Percentiles rank a stretch among this genome's conserved stretches.
phyloP scores from a whole-genome alignment of 2,329 filamentous ascomycete species.

The Sordariomycetes sp. region DNA sequence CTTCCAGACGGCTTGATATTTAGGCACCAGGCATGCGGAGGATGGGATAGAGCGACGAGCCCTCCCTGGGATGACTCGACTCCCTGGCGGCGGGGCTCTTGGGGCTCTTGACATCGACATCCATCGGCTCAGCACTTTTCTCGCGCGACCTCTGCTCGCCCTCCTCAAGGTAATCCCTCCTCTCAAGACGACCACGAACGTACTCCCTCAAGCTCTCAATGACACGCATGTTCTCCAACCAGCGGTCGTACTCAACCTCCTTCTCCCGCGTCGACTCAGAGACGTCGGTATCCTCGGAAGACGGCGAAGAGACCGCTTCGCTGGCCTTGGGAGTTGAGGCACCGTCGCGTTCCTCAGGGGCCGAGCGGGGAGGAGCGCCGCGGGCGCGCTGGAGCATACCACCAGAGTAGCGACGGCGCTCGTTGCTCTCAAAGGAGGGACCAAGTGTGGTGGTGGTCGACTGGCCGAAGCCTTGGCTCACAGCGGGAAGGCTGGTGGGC shows the following conservation, averaged over 20 bases:
- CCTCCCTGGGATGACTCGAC: constrained; percentile 14
- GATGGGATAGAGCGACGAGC: constrained; percentile 28
- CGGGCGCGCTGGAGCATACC: constrained; percentile 56
- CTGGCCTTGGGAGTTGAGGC: constrained; percentile 32
- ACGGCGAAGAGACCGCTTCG: constrained; percentile 43
- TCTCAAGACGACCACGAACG: constrained; percentile 46
- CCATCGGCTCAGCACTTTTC: constrained; percentile 22
- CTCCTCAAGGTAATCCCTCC: constrained; percentile 40
- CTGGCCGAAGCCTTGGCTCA: constrained; percentile 61
- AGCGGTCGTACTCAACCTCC: constrained; percentile 54
- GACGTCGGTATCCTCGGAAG: constrained; percentile 43
- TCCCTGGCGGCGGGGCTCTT: constrained; percentile 11
- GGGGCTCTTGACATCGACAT: constrained; percentile 23
- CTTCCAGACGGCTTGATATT: too few relatives aligned
- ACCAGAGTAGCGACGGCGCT: constrained; percentile 56
- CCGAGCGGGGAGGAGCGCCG: constrained; percentile 29
- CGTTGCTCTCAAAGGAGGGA: constrained; percentile 53
- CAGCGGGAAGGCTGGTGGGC: constrained; percentile 42
- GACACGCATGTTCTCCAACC: constrained; percentile 57
- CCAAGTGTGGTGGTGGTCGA: constrained; percentile 64
- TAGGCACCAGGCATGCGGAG: constrained; percentile 27
- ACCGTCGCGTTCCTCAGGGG: constrained; percentile 14
- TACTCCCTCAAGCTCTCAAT: constrained; percentile 54
- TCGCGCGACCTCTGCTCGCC: constrained; percentile 8
- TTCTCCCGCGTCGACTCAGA: constrained; percentile 43